Evolutionary conservation across 176 grass and related monocot genomes (phyloP), one percentile per base, ranked within the genome.

Genomic region (Themeda triandra): DNA sequence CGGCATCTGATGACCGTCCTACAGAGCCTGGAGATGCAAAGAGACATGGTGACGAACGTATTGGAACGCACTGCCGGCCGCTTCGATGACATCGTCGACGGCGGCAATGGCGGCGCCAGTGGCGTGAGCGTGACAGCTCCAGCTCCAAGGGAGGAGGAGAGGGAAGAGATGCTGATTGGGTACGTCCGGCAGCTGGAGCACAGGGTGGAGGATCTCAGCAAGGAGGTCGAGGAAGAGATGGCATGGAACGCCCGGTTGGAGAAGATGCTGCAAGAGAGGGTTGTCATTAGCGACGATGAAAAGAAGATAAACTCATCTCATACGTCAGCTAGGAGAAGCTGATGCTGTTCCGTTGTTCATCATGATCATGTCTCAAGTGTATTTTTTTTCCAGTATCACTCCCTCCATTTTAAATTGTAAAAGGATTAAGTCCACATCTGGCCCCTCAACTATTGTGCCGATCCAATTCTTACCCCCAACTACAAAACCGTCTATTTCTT

Each of bases 1-100:
- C 88, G 90, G 4, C 88, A 92, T 15, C 88, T 97, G 92, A 77
- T 97, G 45, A 83, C 86, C 21, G 87, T 97, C 18, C 71, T 97
- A 40, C 44, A 78, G 10, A 97, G 90, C 84, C 70, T 97, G 74
- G 95, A 97, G 75, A 33, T 91, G 75, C 92, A 94, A 63, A 86
- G 85, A 17, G 76, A 84, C n/a, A 86, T 92, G 90, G 88, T 94
- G 76, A 82, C 81, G 76, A 60, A 92, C 63, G 88, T 83, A 13
- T 65, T 97, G 37, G 76, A 85, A 30, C 65, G 86, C 5, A 82
- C 88, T 27, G 78, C 73, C n/a, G 67, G 71, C 44, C 46, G 4
- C n/a, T 62, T 27, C 2, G 62, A 29, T 7, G 62, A 32, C 33
- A 33, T 44, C 54, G 28, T 44, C 33, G 51, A 21, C 45, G 19